phyloP scores from a whole-genome alignment of 306 rosid species.

The Gleditsia sinensis region DNA sequence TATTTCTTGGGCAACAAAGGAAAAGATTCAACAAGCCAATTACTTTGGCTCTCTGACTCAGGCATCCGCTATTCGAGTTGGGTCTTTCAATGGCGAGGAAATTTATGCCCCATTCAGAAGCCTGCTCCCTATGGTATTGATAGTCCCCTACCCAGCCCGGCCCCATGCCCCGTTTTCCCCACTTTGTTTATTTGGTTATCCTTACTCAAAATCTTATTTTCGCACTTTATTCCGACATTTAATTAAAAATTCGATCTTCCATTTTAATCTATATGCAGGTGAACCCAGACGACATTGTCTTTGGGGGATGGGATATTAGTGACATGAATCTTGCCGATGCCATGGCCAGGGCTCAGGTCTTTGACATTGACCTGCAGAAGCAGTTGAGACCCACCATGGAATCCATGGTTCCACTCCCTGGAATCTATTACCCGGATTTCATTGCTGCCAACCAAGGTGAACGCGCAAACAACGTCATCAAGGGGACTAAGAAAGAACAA shows the following conservation, averaged over 20 bases:
- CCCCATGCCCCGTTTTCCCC: background rate
- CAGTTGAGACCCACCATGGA: slow-evolving; percentile 96
- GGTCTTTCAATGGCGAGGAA: slow-evolving; percentile 93
- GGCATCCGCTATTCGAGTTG: slow-evolving; percentile 87
- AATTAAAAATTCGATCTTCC: background rate
- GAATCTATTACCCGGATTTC: slow-evolving; percentile 87
- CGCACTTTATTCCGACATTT: background rate
- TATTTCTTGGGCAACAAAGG: slow-evolving; percentile 97
- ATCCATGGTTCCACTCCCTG: slow-evolving; percentile 95
- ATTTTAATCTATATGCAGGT: slow-evolving; percentile 50
- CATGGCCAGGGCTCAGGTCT: slow-evolving; percentile 88
- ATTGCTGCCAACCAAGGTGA: slow-evolving; percentile 93
- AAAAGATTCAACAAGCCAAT: slow-evolving; percentile 90
- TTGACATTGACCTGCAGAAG: slow-evolving; percentile 95
- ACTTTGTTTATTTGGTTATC: background rate
- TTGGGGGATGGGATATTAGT: slow-evolving; percentile 99
- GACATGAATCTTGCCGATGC: slow-evolving; percentile 94
- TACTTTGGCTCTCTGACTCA: slow-evolving; percentile 93
- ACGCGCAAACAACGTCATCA: slow-evolving; percentile 85
- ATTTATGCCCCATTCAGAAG: slow-evolving; percentile 95
- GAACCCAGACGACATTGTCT: slow-evolving; percentile 90
- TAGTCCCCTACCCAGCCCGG: too few species aligned
- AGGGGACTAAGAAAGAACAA: slow-evolving; percentile 90
- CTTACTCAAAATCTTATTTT: background rate
- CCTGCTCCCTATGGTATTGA: slow-evolving; percentile 91